Base-by-base conservation (phyloP, 352 stramenopile genomes). In the Pythium aristosporum region DNA sequence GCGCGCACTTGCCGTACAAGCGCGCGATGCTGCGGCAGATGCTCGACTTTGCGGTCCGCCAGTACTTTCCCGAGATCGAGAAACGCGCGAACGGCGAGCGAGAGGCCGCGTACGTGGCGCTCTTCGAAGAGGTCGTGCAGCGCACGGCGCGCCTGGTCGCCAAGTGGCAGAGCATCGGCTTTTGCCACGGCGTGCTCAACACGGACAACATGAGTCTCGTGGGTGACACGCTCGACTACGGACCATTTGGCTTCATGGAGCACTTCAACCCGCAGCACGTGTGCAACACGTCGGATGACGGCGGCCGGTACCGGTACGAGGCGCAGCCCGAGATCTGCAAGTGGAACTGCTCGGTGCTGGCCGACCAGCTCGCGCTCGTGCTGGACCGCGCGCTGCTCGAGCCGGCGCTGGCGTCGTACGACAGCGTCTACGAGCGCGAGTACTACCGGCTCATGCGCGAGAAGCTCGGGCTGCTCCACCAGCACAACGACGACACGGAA, bases 211-310 rank as follows among this genome's bases (percentile, higher is more conserved):
- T 96, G 82, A 94, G 84, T 55, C 85, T 98, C 57, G 61, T 94
- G 18, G 92, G 92, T 5, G 85, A 96, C 63, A 98, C 92, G 18
- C 87, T 98, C 42, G 91, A 97, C 71, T 97, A 98, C 66, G 91
- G 90, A n/a, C 91, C 90, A 48, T 98, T 87, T 70, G 91, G 90
- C 3, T 98, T 96, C 63, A 94, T 98, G 86, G 90, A 98, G 64
- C 78, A 92, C 58, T 97, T 96, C 65, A 80, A 97, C 57, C 76
- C 80, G 2, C 71, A 87, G 41, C 82, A 92, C 55, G 71, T 92
- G 46, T 92, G 82, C 75, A 95, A 95, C 61, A 87, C 81, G 50
- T 94, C 85, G 15, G 89, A 96, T 56, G 77, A 89, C 53, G 68
- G 68, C 25, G 84, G 89, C 5, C 78, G 89, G 7, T 96, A 97